Evolutionary conservation across 352 stramenopile genomes (phyloP).

Genomic region (Pythium aristosporum): DNA sequence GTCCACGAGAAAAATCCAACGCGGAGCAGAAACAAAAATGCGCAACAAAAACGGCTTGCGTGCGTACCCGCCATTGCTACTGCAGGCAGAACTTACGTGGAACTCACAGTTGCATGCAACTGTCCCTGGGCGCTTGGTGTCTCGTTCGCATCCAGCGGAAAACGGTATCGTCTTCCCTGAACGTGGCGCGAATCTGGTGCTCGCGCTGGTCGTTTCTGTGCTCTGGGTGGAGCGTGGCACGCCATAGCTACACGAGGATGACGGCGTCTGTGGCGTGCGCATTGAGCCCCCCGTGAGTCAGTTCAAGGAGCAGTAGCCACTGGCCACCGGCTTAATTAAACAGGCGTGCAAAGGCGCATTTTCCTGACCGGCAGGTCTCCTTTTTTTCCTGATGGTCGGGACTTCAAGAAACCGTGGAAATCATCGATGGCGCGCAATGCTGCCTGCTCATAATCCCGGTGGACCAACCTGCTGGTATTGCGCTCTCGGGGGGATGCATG

Average conservation of each 20-base stretch:
- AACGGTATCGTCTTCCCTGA: background rate
- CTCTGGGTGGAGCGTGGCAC: background rate
- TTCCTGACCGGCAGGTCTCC: background rate
- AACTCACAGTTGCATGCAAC: too few relatives aligned
- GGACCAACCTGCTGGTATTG: too few relatives aligned
- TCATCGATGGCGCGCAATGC: background rate
- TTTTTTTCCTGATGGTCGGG: background rate
- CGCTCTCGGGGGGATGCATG: too few relatives aligned
- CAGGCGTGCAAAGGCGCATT: background rate
- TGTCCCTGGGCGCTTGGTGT: too few relatives aligned
- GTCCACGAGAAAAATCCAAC: background rate
- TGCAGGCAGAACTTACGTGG: background rate
- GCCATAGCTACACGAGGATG: conserved; percentile 7
- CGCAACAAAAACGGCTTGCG: conserved; percentile 6
- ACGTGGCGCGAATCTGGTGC: background rate
- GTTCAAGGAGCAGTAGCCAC: background rate
- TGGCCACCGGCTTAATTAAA: background rate
- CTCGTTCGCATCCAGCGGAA: too few relatives aligned
- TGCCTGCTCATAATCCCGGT: too few relatives aligned
- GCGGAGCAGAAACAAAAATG: background rate
- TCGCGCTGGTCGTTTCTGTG: background rate
- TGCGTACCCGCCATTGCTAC: conserved; percentile 8
- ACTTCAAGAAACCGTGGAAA: conserved; percentile 3
- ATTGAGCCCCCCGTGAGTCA: background rate
- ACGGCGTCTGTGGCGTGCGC: conserved; percentile 10